Evolutionary conservation across 306 rosid species (phyloP), one percentile per base, ranked within the genome.

Genomic region (Coriaria nepalensis): DNA sequence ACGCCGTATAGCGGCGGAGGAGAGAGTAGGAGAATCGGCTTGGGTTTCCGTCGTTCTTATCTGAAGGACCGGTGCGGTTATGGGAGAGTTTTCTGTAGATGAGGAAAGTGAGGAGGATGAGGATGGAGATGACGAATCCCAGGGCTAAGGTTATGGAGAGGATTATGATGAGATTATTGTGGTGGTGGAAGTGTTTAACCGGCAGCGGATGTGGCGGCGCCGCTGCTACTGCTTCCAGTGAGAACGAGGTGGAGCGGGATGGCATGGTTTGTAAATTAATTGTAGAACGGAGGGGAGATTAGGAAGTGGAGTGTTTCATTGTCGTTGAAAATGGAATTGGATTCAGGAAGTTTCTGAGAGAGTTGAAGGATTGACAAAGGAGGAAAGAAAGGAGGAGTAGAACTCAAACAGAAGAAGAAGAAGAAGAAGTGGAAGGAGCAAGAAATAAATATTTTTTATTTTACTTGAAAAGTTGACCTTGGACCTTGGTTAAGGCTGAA

Each of bases 61-160:
- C 87, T 33, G 81, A 77, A 7, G 97, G 97, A 0, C 93, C 73
- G 5, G 97, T 88, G 13, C 93, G 77, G 68, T 77, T 81, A 65
- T 59, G 61, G 34, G 95, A 84, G 40, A 88, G 79, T 44, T 78
- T 88, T 10, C 97, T 86, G 78, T 84, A 81, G 64, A 88, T 50
- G 50, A 80, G 70, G 56, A 79, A 40, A 11, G 63, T 15, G 65
- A 70, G 56, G 41, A 58, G 6, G 58, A 78, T 29, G 47, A 67
- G 64, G 9, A 57, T 7, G 14, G 68, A 14, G 6, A 20, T 20
- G 29, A 62, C 37, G 10, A 77, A 42, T 11, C 54, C 15, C 9
- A 60, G 42, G 11, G 64, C 58, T 37, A 81, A 37, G 40, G 78
- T 11, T 9, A 68, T 40, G 43, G 75, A 55, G 7, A 75, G 43